Base-by-base conservation (phyloP, 1,284 basidiomycete species). In the Cryptococcus jaspeensis region DNA sequence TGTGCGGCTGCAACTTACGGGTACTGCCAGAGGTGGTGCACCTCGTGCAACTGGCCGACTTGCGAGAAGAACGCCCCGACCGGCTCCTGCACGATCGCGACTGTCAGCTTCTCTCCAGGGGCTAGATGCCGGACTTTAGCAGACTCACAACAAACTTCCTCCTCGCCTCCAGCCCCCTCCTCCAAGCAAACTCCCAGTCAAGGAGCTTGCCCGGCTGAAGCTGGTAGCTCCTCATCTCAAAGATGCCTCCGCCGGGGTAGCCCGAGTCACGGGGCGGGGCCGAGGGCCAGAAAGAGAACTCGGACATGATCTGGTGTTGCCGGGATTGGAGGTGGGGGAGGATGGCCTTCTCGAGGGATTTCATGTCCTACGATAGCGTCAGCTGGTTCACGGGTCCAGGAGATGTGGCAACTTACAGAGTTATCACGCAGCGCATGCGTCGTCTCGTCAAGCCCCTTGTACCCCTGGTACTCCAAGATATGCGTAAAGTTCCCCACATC, bases 51-150 rank as follows among this genome's bases (percentile, higher is more conserved):
- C 54, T 87, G 84, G 44, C 94, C 93, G 45, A 94, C 83, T 78
- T 96, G 93, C 43, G 89, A 87, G 78, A 93, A 96, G 90, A 92
- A 96, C 15, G 92, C 92, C 44, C 92, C 93, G 11, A 94, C 86
- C 22, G 93, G 93, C 56, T 85, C 83, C 74, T 80, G 52, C 37
- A 60, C 16, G n/a, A n/a, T n/a, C 16, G 15, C 41, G 35, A 18
- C 44, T 15, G 50, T 52, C 56, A 42, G 38, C 52, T 47, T 40
- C 37, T 37, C 41, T 20, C 0, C 9, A 46, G 18, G 6, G 36
- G 47, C 15, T 35, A 23, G 36, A 22, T 39, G n/a, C 13, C 36
- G 11, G 40, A 39, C 8, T 38, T 22, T 12, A 32, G 40, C 15
- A n/a, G 3, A 74, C 77, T 65, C 59, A 79, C 78, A 12, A 91